These are phyloP conservation scores for Trichoderma sp. DNA, from an alignment of 2,329 filamentous ascomycete genomes.

Conservation along the genomic window DNA sequence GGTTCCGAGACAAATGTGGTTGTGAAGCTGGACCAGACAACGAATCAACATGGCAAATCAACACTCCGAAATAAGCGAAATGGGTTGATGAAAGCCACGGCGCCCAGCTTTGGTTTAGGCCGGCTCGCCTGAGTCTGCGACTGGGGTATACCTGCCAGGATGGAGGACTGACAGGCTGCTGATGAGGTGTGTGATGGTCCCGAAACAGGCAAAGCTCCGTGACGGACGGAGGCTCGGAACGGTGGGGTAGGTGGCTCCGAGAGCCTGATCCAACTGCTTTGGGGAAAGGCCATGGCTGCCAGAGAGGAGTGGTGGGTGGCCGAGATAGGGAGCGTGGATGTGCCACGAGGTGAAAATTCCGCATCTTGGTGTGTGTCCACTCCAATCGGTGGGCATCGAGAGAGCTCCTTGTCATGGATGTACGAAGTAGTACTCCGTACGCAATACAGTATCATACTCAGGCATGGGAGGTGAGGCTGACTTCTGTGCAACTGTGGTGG, in stretches of 20 bases:
- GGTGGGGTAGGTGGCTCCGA: conserved; percentile 17
- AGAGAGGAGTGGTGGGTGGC: not conserved
- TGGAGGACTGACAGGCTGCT: conserved; percentile 8
- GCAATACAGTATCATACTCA: no score
- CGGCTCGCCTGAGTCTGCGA: not conserved
- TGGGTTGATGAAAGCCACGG: conserved; percentile 17
- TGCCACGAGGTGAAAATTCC: conserved; percentile 17
- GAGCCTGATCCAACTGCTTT: conserved; percentile 6
- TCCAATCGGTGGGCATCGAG: not conserved
- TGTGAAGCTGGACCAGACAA: not conserved
- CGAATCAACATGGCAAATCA: conserved; percentile 17
- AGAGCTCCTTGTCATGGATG: not conserved
- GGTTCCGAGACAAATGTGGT: not conserved
- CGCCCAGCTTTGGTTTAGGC: not conserved
- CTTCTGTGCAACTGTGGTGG: not conserved
- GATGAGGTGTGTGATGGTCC: conserved; percentile 12
- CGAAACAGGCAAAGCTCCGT: conserved; percentile 19
- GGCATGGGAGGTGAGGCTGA: not conserved
- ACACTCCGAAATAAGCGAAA: conserved; percentile 18
- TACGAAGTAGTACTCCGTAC: not conserved
- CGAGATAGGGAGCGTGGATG: conserved; percentile 11
- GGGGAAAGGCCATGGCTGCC: conserved; percentile 1
- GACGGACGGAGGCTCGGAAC: conserved; percentile 18
- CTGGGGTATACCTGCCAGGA: not conserved
- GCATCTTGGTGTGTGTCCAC: not conserved